Base-by-base conservation (phyloP, 1,139 yeast genomes). In the Lodderomyces oxycetoniae region DNA sequence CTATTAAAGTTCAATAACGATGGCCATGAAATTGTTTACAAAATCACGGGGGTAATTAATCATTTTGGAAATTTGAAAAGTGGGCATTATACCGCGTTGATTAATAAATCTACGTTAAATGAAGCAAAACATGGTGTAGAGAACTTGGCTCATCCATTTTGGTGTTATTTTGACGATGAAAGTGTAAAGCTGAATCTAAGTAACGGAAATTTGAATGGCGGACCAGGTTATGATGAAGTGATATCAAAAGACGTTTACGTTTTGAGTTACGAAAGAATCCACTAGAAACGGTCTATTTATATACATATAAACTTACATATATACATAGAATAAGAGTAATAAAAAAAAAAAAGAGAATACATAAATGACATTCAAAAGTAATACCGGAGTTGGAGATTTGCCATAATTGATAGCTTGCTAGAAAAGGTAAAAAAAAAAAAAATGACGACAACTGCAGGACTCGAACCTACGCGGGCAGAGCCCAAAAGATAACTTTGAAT, bases 111-210 rank as follows among this genome's bases (percentile, higher is more conserved):
- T 39, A 57, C 42, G 40, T 49, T 24, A 34, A 46, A 21, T 61
- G 61, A 48, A 56, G 53, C 33, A 36, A 22, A 27, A 3, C 27
- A 27, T 11, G 43, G 43, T 26, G 33, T 43, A 55, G 71, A 45
- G 23, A 49, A 46, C 30, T 43, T 55, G 33, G 41, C 32, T n/a
- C 44, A 50, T 25, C 63, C 64, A 6, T 53, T 48, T 36, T 82
- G 91, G 91, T 79, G 82, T 49, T 70, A 73, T 40, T 83, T 82
- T 54, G 91, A 83, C 49, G 93, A 83, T 53, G 87, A 77, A 39
- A 57, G 61, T 29, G 79, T 79, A 2, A 70, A 70, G 37, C 64
- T 65, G 6, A 64, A 67, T 32, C 44, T 65, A 10, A 60, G 63
- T 13, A 77, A 75, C 45, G 80, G 82, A 9, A 60, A 61, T 34